Base-by-base conservation (phyloP, 345 rosid genomes). In the Nasturtium officinale region DNA sequence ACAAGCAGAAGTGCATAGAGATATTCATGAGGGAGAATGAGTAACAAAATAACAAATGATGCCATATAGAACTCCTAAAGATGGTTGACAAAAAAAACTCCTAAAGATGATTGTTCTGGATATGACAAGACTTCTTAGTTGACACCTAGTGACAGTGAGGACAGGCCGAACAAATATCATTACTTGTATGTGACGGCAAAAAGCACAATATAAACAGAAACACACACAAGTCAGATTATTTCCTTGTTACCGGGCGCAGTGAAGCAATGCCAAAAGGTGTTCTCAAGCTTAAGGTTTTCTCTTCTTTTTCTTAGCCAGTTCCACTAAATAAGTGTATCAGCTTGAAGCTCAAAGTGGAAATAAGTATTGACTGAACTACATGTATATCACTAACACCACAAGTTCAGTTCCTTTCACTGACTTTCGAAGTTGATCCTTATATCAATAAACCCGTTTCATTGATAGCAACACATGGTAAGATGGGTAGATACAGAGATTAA, bases 91-190 rank as follows among this genome's bases (percentile, higher is more conserved):
- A 23, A 23, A 23, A 23, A 23, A 42, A 43, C 30, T 65, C 59
- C 51, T 0, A 58, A 50, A 29, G 29, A 59, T n/a, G 13, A 60
- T 52, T 74, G 72, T 25, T 65, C 26, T 16, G 77, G 21, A 35
- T 28, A 46, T 55, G 46, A 45, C 18, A 17, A 48, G 0, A 67
- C 33, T 25, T 73, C 3, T 2, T n/a, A 33, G 35, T 25, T 8
- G 15, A 26, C 35, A 25, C 40, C 53, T 48, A 66, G 35, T 12
- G 21, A 9, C 38, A 66, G 35, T 12, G 21, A 9, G 11, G 67
- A 58, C 40, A 59, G 7, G 21, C 30, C 16, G 16, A 57, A 23
- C 1, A 9, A 28, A 37, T 58, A 67, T 3, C 47, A 48, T 17
- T 58, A 67, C 23, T 26, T 13, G 29, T 30, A 38, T 18, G 0